Evolutionary conservation across 768 basidiomycete genomes (phyloP).

Genomic region (Pisolithus albus): DNA sequence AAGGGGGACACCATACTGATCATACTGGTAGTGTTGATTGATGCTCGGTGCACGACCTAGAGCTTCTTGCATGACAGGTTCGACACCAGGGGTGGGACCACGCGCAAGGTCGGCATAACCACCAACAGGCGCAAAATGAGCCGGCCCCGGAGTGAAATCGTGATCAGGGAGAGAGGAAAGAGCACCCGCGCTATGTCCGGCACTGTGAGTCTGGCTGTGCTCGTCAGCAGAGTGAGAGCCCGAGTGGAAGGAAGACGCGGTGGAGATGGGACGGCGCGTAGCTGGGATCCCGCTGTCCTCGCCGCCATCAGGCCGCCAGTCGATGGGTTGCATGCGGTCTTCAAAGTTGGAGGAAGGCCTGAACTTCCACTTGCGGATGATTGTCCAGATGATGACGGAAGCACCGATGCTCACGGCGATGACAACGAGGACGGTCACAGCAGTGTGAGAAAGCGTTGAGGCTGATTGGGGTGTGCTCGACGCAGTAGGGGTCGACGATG

Average conservation of each 20-base stretch:
- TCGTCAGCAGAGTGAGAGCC: constrained; percentile 30
- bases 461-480: constrained; percentile 12
- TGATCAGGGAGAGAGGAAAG: constrained; percentile 57
- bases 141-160: constrained; percentile 65
- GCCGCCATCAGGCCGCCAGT: constrained; percentile 67
- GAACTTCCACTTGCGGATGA: constrained; percentile 91
- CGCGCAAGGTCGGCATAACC: constrained; percentile 80
- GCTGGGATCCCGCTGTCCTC: constrained; percentile 40
- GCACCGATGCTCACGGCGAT: constrained; percentile 64
- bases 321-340: constrained; percentile 79
- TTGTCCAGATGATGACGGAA: constrained; percentile 72
- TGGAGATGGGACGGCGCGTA: constrained; percentile 46
- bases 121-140: constrained; percentile 57
- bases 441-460: constrained; percentile 38
- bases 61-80: constrained; percentile 45
- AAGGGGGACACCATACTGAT: constrained; percentile 50
- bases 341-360: constrained; percentile 75
- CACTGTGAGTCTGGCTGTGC: constrained; percentile 28
- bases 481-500: constrained; percentile 17
- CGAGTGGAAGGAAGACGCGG: constrained; percentile 67
- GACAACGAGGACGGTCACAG: constrained; percentile 58
- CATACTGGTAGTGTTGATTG: constrained; percentile 45
- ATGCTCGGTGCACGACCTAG: constrained; percentile 33
- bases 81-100: constrained; percentile 62
- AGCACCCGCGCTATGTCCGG: constrained; percentile 18